These are phyloP conservation scores for Hygrophoropsis aurantiaca DNA, from an alignment of 768 basidiomycete species.

Conservation along the genomic window DNA sequence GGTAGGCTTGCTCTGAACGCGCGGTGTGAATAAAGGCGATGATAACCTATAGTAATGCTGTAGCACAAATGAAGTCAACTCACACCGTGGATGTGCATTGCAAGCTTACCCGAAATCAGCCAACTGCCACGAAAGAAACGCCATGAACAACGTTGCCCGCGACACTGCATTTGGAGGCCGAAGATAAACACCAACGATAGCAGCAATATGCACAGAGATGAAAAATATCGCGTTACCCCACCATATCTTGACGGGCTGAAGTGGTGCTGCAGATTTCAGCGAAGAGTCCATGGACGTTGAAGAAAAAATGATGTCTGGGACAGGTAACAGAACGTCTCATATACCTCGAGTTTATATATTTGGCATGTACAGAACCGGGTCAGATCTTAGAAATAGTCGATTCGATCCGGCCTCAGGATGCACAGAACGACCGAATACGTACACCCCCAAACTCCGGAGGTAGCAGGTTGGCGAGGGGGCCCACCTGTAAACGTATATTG, in stretches of 20 bases:
- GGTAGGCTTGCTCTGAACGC: conserved; percentile 59
- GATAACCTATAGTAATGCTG: conserved; percentile 77
- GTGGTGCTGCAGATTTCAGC: background rate
- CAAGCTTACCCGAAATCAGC: conserved; percentile 64
- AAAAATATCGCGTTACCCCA: conserved; percentile 66
- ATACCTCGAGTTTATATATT: too few relatives aligned
- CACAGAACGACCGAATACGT: too few relatives aligned
- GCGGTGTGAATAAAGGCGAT: conserved; percentile 76
- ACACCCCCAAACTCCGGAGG: too few relatives aligned
- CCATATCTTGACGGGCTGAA: conserved; percentile 52
- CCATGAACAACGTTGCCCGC: conserved; percentile 47
- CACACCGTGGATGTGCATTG: background rate
- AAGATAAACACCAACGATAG: conserved; percentile 49
- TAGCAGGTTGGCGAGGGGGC: too few relatives aligned
- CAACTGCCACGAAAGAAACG: conserved; percentile 64
- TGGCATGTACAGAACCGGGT: too few relatives aligned
- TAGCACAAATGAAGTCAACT: background rate
- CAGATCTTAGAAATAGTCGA: too few relatives aligned
- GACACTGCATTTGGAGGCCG: conserved; percentile 47
- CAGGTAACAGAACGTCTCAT: too few relatives aligned
- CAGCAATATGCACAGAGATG: conserved; percentile 54
- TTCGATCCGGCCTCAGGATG: too few relatives aligned
- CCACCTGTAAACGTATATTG: too few relatives aligned
- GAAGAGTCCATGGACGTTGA: background rate
- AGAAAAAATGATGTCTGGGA: too few relatives aligned